Evolutionary conservation across 2,329 filamentous ascomycete genomes (phyloP).

Genomic region (Talaromyces albobiverticillius): DNA sequence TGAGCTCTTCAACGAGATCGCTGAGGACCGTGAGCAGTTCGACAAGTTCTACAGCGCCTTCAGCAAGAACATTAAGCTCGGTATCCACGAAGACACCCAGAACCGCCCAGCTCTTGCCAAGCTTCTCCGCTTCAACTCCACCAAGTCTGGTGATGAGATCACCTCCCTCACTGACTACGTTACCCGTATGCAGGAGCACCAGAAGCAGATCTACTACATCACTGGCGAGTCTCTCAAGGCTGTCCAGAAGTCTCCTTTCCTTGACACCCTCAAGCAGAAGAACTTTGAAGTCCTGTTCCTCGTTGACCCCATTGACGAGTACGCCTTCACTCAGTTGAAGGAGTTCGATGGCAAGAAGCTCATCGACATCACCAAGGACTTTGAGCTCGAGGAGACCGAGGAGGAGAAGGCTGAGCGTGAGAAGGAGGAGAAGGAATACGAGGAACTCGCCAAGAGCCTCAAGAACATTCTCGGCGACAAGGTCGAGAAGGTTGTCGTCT

Average conservation of each 20-base stretch:
- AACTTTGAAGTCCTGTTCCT: slow-evolving; percentile 99
- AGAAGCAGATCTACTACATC: slow-evolving; percentile 99
- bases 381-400: slow-evolving; percentile 99
- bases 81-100: slow-evolving; percentile 99
- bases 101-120: slow-evolving; percentile 92
- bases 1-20: slow-evolving; percentile 98
- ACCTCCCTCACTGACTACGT: slow-evolving; percentile 97
- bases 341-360: slow-evolving; percentile 99
- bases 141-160: slow-evolving; percentile 94
- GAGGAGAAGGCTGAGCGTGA: slow-evolving; percentile 98
- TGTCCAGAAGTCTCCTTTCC: slow-evolving; percentile 96
- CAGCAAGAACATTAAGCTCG: slow-evolving; percentile 99
- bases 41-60: slow-evolving; percentile 99
- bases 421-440: slow-evolving; percentile 97
- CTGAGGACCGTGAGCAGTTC: slow-evolving; percentile 99
- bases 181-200: slow-evolving; percentile 99
- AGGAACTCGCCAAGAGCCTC: slow-evolving; percentile 88
- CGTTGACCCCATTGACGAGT: slow-evolving; percentile 98
- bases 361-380: slow-evolving; percentile 99
- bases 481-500: slow-evolving; percentile 99
- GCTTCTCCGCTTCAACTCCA: slow-evolving; percentile 98
- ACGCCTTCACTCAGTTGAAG: slow-evolving; percentile 99
- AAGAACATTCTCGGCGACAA: slow-evolving; percentile 99
- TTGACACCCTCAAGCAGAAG: slow-evolving; percentile 98
- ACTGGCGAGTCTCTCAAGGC: slow-evolving; percentile 99